Conservation (phyloP, 129 eudicot species). For the Lonicera japonica region DNA sequence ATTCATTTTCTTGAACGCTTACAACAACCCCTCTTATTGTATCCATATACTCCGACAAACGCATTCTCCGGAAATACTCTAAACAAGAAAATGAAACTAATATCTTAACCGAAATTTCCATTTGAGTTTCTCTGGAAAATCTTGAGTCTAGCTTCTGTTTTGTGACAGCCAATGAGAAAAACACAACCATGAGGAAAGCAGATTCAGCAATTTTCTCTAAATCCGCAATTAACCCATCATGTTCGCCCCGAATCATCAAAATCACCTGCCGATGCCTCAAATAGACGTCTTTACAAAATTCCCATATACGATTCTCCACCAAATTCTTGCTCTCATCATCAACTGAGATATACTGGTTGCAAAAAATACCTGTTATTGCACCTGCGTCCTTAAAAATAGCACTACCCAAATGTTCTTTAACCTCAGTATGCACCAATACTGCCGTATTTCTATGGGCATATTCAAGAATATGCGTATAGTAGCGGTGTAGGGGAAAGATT, state of each 20-base stretch:
- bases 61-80: constrained; percentile 92
- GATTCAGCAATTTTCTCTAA: constrained; percentile 85
- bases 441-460: constrained; percentile 20
- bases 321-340: constrained; percentile 37
- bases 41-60: constrained; percentile 88
- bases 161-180: constrained; percentile 81
- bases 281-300: constrained; percentile 72
- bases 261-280: constrained; percentile 59
- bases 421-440: constrained; percentile 19
- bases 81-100: constrained; percentile 84
- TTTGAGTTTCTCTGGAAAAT: constrained; percentile 39
- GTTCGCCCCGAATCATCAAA: constrained; percentile 45
- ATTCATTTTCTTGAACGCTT: constrained; percentile 75
- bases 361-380: constrained; percentile 63
- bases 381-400: constrained; percentile 84
- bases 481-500: constrained; percentile 57
- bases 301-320: constrained; percentile 77
- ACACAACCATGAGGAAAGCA: constrained; percentile 86
- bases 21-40: constrained; percentile 67
- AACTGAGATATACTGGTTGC: constrained; percentile 67
- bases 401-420: constrained; percentile 55
- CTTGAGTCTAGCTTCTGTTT: constrained; percentile 53
- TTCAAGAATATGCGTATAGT: constrained; percentile 38
- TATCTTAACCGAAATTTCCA: constrained; percentile 58
- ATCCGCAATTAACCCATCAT: constrained; percentile 46